Base-by-base conservation (phyloP, 2,329 filamentous ascomycete species). In the Aspergillus carbonarius region DNA sequence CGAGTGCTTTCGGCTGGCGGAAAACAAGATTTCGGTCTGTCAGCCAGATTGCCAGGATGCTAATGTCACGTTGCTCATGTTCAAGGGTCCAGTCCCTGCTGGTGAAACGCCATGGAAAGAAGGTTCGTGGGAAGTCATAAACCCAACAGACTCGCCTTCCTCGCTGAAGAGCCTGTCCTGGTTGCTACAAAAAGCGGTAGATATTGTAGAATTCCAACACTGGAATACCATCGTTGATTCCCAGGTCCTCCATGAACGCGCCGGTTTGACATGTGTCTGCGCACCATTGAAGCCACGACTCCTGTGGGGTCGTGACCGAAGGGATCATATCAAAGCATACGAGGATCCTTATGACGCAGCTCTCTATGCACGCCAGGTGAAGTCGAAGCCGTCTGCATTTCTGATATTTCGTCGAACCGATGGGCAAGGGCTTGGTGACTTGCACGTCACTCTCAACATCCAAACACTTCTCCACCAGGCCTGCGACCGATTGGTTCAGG, bases 331-430 rank as follows among this genome's bases (percentile, higher is more conserved):
- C 18, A 72, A 72, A 13, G 76, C 81, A 1, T 80, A 79, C 50
- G 85, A 86, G 65, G 78, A 86, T 61, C 77, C 79, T 0, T 67
- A 77, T 56, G 75, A 79, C 59, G 83, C 83, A 30, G 79, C 78
- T 1, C 58, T 68, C 0, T 85, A 80, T 60, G 85, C 87, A 64
- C 74, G 76, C 37, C 72, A 74, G 1, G 66, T 84, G 10, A 86
- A 86, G 63, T 68, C 68, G 17, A 74, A 79, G 12, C 79, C 82
- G 2, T 52, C 72, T 0, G 68, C 78, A 1, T 79, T 82, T 46
- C 61, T 76, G 17, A 72, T 76, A 1, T 77, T 79, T 32, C 65
- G 74, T 25, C 62, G 65, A 34, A 63, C 76, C 49, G 66, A 72
- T 35, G 61, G 68, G 3, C 50, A 68, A 1, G 68, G 66, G 13